Percentiles rank a stretch among this genome's conserved stretches.
These are phyloP conservation scores for Rhynchosporium graminicola DNA, from an alignment of 2,329 filamentous ascomycete species.

Conservation along the genomic window DNA sequence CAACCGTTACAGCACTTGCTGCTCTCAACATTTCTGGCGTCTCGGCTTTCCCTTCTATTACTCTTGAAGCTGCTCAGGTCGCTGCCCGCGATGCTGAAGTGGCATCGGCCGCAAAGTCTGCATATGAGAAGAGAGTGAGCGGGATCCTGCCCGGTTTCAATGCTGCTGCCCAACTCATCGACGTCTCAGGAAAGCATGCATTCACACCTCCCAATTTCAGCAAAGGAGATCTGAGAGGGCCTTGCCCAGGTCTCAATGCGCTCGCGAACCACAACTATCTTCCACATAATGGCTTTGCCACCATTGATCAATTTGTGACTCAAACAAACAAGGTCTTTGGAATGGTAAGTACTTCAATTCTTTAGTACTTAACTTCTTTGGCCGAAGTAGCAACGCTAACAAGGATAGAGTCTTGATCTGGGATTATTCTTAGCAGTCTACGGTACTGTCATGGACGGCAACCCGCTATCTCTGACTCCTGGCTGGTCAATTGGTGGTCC, in stretches of 20 bases:
- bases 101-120: too few species aligned
- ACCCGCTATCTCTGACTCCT: background rate
- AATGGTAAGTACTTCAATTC: background rate
- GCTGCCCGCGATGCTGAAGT: conserved; percentile 8
- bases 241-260: conserved; percentile 41
- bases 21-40: conserved; percentile 10
- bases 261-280: conserved; percentile 45
- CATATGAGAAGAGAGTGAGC: conserved; percentile 6
- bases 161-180: conserved; percentile 20
- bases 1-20: conserved; percentile 5
- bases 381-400: background rate
- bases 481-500: background rate
- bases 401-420: background rate
- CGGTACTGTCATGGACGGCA: background rate
- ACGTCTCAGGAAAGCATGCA: conserved; percentile 12
- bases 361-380: background rate
- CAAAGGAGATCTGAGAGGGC: conserved; percentile 15
- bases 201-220: conserved; percentile 13
- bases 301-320: conserved; percentile 7
- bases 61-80: conserved; percentile 20
- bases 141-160: conserved; percentile 20
- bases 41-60: conserved; percentile 13
- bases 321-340: conserved; percentile 7
- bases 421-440: background rate
- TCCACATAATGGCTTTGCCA: conserved; percentile 20